Evolutionary conservation across 2,329 filamentous ascomycete species (phyloP).

Genomic region (Xylariaceae sp.): DNA sequence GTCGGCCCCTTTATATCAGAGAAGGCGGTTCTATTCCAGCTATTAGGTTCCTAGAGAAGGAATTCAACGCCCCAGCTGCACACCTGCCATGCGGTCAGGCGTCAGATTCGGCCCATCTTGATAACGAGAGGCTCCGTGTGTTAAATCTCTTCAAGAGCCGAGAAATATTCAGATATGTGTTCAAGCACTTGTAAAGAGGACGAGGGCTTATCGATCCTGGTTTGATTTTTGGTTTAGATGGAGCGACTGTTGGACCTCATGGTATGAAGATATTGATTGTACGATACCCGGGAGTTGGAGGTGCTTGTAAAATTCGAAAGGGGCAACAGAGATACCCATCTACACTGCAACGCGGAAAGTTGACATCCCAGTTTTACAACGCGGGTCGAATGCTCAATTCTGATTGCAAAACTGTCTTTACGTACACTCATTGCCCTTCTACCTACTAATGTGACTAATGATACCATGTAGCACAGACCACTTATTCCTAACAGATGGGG

Average conservation of each 20-base stretch:
- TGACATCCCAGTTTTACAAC: neutral
- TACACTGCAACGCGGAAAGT: neutral
- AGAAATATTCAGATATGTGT: conserved; percentile 89
- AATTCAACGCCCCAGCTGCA: conserved; percentile 87
- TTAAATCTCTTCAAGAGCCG: conserved; percentile 89
- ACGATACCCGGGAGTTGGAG: conserved; percentile 9
- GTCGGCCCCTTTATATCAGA: conserved; percentile 86
- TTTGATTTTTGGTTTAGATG: neutral
- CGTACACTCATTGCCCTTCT: too few relatives aligned
- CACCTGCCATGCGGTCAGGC: conserved; percentile 95
- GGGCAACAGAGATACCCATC: conserved; percentile 22
- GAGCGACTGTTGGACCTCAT: too few relatives aligned
- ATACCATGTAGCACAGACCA: neutral
- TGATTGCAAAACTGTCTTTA: too few relatives aligned
- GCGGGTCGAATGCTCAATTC: neutral
- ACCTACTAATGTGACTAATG: too few relatives aligned
- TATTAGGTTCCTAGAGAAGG: conserved; percentile 92
- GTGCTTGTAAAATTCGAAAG: conserved; percentile 1
- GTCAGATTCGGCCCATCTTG: conserved; percentile 90
- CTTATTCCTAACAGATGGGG: neutral
- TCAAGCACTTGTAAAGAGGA: conserved; percentile 64
- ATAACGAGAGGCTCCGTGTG: conserved; percentile 90
- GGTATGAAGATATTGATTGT: neutral
- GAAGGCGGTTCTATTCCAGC: conserved; percentile 95
- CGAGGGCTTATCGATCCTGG: too few relatives aligned